Evolutionary conservation across 1,139 yeast genomes (phyloP).

Genomic region (Meyerozyma smithsonii): DNA sequence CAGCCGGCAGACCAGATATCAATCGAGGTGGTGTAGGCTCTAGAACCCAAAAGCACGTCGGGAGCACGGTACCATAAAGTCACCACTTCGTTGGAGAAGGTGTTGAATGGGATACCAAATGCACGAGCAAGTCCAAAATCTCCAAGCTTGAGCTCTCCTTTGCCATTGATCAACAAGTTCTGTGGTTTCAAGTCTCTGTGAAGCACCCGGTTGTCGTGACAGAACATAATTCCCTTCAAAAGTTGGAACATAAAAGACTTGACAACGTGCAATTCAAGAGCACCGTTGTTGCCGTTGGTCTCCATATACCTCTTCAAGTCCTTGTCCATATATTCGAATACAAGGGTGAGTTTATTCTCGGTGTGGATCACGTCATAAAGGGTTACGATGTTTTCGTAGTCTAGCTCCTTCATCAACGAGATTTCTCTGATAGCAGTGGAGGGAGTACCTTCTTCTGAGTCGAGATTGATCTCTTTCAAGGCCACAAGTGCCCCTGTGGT

Average conservation of each 20-base stretch:
- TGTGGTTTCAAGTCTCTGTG: slow-evolving; percentile 97
- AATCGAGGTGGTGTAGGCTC: slow-evolving; percentile 92
- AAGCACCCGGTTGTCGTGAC: slow-evolving; percentile 91
- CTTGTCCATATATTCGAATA: slow-evolving; percentile 90
- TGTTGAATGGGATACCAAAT: slow-evolving; percentile 95
- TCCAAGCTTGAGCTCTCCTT: slow-evolving; percentile 91
- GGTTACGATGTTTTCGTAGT: slow-evolving; percentile 90
- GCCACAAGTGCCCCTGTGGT: slow-evolving; percentile 93
- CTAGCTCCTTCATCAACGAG: slow-evolving; percentile 92
- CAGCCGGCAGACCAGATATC: slow-evolving; percentile 99
- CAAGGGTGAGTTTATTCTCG: slow-evolving; percentile 89
- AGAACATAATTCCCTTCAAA: slow-evolving; percentile 84
- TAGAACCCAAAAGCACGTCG: slow-evolving; percentile 89
- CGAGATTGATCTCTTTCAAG: slow-evolving; percentile 87
- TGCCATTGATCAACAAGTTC: slow-evolving; percentile 77
- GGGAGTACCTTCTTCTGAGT: slow-evolving; percentile 97
- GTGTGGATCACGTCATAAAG: slow-evolving; percentile 95
- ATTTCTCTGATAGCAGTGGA: slow-evolving; percentile 97
- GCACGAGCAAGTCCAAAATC: slow-evolving; percentile 98
- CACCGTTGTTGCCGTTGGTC: slow-evolving; percentile 74
- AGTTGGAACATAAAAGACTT: slow-evolving; percentile 92
- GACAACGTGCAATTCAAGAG: slow-evolving; percentile 71
- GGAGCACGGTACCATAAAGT: slow-evolving; percentile 99
- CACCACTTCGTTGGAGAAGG: slow-evolving; percentile 95
- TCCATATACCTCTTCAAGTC: slow-evolving; percentile 96